A percentile compares a stretch with the other conserved stretches of the same genome.
Conservation (phyloP, 2,329 filamentous ascomycete genomes). For the Trichophyton benhamiae region DNA sequence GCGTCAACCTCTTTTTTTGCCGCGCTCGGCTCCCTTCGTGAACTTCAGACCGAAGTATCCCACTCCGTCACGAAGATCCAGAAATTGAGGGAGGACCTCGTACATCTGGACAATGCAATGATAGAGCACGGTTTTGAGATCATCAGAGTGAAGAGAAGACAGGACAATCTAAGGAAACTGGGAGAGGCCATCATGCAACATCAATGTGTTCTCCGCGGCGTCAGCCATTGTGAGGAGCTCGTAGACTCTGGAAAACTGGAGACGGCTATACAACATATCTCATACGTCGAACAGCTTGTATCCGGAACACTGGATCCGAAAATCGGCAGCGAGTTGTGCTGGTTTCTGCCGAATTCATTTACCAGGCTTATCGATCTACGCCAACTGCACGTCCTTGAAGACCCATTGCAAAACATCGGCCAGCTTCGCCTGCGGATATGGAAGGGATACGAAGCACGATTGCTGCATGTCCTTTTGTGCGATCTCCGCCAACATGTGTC, state of each 20-base stretch:
- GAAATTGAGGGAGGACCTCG: conserved; percentile 56
- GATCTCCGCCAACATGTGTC: conserved; percentile 5
- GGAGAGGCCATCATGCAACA: conserved; percentile 64
- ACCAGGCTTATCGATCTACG: conserved; percentile 6
- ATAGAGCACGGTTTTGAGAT: conserved; percentile 63
- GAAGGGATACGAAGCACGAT: not conserved
- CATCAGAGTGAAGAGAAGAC: conserved; percentile 57
- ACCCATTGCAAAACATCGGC: not conserved
- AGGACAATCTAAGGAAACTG: conserved; percentile 62
- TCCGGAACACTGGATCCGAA: conserved; percentile 11
- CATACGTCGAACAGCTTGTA: conserved; percentile 11
- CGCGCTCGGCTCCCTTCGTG: conserved; percentile 65
- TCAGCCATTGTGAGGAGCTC: conserved; percentile 56
- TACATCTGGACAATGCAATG: conserved; percentile 61
- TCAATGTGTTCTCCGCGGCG: conserved; percentile 53
- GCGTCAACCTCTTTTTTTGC: conserved; percentile 81
- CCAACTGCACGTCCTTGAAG: conserved; percentile 6
- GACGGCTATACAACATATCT: conserved; percentile 11
- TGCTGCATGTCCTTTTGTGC: not conserved
- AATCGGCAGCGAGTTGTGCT: conserved; percentile 3
- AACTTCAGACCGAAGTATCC: conserved; percentile 69
- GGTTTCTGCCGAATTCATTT: too few relatives aligned
- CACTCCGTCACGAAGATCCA: conserved; percentile 71
- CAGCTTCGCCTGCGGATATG: conserved; percentile 2
- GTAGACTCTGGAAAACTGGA: conserved; percentile 42